These are phyloP conservation scores for Talaromyces trachyspermus DNA, from an alignment of 495 filamentous ascomycete genomes.

Conservation along the genomic window DNA sequence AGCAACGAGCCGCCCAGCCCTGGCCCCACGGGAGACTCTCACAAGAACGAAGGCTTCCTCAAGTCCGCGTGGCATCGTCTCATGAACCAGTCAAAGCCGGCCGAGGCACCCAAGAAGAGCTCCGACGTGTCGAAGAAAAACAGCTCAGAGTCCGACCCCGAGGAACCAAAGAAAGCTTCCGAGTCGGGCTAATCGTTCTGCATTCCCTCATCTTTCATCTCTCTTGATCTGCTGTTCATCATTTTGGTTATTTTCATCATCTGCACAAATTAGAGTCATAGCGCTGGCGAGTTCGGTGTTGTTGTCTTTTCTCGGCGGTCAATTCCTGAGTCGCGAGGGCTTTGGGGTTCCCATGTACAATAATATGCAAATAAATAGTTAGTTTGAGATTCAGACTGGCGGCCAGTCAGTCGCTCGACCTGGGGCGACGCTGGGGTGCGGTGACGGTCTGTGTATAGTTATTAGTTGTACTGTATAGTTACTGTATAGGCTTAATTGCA, in stretches of 20 bases:
- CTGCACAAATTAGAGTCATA: constrained; percentile 7
- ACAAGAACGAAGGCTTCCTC: constrained; percentile 76
- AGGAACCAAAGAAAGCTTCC: constrained; percentile 54
- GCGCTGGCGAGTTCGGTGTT: constrained; percentile 10
- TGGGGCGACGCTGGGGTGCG: no score
- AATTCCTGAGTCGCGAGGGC: not conserved
- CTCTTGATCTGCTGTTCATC: not conserved
- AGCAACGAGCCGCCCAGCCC: constrained; percentile 5
- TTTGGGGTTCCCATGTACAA: constrained; percentile 2
- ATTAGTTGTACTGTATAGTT: no score
- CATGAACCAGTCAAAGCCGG: constrained; percentile 61
- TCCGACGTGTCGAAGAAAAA: constrained; percentile 25
- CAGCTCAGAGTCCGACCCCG: constrained; percentile 29
- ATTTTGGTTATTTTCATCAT: not conserved
- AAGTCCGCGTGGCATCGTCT: constrained; percentile 85
- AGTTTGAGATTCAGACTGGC: no score
- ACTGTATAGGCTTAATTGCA: no score
- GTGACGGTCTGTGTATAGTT: no score
- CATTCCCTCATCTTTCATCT: not conserved
- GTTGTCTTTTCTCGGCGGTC: constrained; percentile 1
- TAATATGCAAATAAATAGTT: not conserved
- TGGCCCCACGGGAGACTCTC: constrained; percentile 27
- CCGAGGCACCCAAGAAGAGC: constrained; percentile 23
- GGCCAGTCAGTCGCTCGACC: no score
- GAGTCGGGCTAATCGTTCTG: constrained; percentile 25